Evolutionary conservation across 805 yeast genomes (phyloP).

Genomic region (Blastobotrys robertii): DNA sequence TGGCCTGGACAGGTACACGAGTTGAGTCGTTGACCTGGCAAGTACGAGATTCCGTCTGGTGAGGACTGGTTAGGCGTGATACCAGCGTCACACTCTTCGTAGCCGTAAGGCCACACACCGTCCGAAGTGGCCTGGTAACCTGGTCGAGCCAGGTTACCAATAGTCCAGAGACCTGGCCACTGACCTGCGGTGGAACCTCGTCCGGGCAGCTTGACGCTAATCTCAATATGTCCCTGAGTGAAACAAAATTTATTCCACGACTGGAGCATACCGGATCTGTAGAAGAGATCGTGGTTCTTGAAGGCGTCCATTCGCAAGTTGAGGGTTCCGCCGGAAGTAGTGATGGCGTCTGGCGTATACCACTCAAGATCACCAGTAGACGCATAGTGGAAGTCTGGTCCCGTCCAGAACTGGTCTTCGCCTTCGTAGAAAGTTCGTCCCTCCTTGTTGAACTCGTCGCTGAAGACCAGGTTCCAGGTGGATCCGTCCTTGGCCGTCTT

Average conservation of each 20-base stretch:
- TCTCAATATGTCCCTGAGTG: slow-evolving; percentile 72
- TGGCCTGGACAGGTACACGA: slow-evolving; percentile 73
- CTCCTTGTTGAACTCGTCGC: slow-evolving; percentile 83
- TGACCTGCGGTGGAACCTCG: slow-evolving; percentile 69
- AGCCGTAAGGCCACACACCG: slow-evolving; percentile 93
- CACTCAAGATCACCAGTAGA: slow-evolving; percentile 89
- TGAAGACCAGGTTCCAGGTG: slow-evolving; percentile 67
- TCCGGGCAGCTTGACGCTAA: slow-evolving; percentile 70
- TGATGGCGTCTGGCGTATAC: slow-evolving; percentile 87
- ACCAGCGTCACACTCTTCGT: slow-evolving; percentile 84
- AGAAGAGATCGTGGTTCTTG: slow-evolving; percentile 65
- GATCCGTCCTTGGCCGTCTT: slow-evolving; percentile 52
- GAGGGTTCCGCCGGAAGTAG: slow-evolving; percentile 66
- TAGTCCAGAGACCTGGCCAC: slow-evolving; percentile 96
- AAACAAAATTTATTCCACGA: slow-evolving; percentile 88
- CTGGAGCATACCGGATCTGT: slow-evolving; percentile 88
- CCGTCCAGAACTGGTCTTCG: slow-evolving; percentile 88
- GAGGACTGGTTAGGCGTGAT: slow-evolving; percentile 90
- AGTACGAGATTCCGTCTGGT: slow-evolving; percentile 75
- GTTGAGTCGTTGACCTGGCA: slow-evolving; percentile 75
- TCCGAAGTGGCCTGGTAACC: slow-evolving; percentile 82
- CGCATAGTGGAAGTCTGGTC: slow-evolving; percentile 71
- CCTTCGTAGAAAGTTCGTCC: slow-evolving; percentile 87
- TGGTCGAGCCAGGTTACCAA: slow-evolving; percentile 89
- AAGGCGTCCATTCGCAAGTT: slow-evolving; percentile 69